Evolutionary conservation across 345 rosid genomes (phyloP).

Genomic region (Cardamine chenopodiifolia): DNA sequence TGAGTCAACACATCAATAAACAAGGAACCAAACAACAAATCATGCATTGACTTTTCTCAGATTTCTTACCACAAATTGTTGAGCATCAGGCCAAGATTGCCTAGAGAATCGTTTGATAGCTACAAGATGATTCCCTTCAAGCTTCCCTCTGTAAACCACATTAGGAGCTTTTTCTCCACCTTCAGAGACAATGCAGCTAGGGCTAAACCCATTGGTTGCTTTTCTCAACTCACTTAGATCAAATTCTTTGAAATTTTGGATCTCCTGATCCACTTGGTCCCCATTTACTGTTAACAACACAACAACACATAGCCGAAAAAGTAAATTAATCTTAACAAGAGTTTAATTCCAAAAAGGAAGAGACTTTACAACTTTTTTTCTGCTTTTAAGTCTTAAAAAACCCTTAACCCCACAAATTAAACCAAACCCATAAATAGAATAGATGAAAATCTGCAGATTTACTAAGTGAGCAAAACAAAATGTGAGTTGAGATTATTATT

Average conservation of each 20-base stretch:
- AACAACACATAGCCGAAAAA: constrained; percentile 31
- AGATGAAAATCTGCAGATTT: constrained; percentile 30
- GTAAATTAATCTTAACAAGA: constrained; percentile 24
- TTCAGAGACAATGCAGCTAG: constrained; percentile 81
- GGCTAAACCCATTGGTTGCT: constrained; percentile 81
- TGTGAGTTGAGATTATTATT: constrained; percentile 16
- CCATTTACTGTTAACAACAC: constrained; percentile 43
- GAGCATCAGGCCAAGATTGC: constrained; percentile 97
- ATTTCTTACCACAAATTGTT: constrained; percentile 72
- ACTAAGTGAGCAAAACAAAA: neutral
- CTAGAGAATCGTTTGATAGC: constrained; percentile 90
- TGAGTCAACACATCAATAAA: neutral
- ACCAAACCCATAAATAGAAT: constrained; percentile 23
- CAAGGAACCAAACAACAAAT: neutral
- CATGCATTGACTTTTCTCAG: constrained; percentile 2
- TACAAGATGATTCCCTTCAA: constrained; percentile 64
- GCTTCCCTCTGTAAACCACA: constrained; percentile 83
- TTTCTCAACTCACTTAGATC: constrained; percentile 67
- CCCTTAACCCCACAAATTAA: constrained; percentile 22
- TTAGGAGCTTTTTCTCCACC: constrained; percentile 98
- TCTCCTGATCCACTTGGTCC: constrained; percentile 52
- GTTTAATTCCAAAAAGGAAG: constrained; percentile 26
- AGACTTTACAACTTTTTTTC: constrained; percentile 36
- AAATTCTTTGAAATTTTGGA: constrained; percentile 68
- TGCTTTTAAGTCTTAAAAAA: constrained; percentile 16